Percentiles rank a stretch among this genome's conserved stretches.
phyloP scores from a whole-genome alignment of 139 green algal genomes.

The Volvox africanus region DNA sequence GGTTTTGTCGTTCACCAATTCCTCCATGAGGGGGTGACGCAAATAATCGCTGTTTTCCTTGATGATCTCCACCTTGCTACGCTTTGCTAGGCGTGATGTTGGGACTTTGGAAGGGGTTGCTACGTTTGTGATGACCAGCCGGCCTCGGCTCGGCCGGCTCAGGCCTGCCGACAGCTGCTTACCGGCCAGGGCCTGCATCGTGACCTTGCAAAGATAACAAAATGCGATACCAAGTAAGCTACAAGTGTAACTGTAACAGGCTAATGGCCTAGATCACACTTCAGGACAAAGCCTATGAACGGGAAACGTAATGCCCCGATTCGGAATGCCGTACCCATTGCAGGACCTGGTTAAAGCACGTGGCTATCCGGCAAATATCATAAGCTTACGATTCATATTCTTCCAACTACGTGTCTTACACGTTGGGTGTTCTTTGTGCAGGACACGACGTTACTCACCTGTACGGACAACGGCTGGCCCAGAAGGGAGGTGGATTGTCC shows the following conservation, averaged over 20 bases:
- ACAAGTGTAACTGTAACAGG: neutral
- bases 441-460: no score
- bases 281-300: no score
- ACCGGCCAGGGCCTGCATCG: constrained; percentile 19
- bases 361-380: no score
- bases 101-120: constrained; percentile 74
- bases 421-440: no score
- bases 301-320: no score
- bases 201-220: constrained; percentile 1
- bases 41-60: constrained; percentile 98
- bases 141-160: constrained; percentile 14
- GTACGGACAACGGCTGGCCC: no score
- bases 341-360: no score
- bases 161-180: constrained; percentile 24
- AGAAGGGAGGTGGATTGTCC: no score
- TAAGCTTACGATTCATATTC: no score
- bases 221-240: neutral
- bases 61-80: constrained; percentile 95
- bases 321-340: no score
- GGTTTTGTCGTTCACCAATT: constrained; percentile 88
- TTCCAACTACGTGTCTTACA: no score
- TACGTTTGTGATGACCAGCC: constrained; percentile 58
- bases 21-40: constrained; percentile 96
- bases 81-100: constrained; percentile 77
- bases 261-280: no score